A percentile compares a stretch with the other conserved stretches of the same genome.
Conservation (phyloP, 495 filamentous ascomycete genomes). For the Aspergillus sclerotiicarbonarius region DNA sequence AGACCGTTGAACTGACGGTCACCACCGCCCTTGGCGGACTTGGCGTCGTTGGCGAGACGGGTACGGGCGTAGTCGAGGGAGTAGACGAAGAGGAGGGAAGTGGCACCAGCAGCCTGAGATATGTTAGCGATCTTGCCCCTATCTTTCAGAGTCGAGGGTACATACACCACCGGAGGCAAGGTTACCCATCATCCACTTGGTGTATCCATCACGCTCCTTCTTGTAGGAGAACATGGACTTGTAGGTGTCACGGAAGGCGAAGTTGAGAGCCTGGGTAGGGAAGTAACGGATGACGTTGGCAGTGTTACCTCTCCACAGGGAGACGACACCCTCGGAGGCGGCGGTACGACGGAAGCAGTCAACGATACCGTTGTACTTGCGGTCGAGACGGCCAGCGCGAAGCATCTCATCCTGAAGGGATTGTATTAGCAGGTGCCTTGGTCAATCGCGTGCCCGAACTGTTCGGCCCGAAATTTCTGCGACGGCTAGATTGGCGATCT, state of each 20-base stretch:
- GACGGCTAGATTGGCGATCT: neutral
- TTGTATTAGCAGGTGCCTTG: constrained; percentile 17
- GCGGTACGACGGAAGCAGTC: constrained; percentile 95
- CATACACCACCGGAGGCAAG: constrained; percentile 99
- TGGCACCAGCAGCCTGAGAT: constrained; percentile 90
- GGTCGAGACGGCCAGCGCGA: constrained; percentile 95
- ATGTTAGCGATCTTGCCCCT: constrained; percentile 25
- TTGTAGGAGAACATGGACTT: constrained; percentile 99
- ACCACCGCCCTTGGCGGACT: constrained; percentile 92
- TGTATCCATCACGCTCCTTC: constrained; percentile 98
- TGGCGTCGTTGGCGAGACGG: constrained; percentile 99
- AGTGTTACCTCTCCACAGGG: constrained; percentile 99
- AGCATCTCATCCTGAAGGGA: constrained; percentile 93
- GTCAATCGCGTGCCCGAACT: neutral
- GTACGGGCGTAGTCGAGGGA: constrained; percentile 99
- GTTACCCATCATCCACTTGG: constrained; percentile 99
- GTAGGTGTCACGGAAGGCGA: constrained; percentile 99
- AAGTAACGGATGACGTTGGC: constrained; percentile 99
- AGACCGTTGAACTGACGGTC: constrained; percentile 99
- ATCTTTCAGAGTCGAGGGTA: constrained; percentile 19
- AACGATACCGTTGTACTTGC: constrained; percentile 87
- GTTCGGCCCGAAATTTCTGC: constrained; percentile 15
- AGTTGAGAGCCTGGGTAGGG: constrained; percentile 99
- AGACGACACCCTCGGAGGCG: constrained; percentile 73
- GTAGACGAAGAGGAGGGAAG: constrained; percentile 99